Conservation (phyloP, 441 rosid genomes). For the Theobroma grandiflorum region DNA sequence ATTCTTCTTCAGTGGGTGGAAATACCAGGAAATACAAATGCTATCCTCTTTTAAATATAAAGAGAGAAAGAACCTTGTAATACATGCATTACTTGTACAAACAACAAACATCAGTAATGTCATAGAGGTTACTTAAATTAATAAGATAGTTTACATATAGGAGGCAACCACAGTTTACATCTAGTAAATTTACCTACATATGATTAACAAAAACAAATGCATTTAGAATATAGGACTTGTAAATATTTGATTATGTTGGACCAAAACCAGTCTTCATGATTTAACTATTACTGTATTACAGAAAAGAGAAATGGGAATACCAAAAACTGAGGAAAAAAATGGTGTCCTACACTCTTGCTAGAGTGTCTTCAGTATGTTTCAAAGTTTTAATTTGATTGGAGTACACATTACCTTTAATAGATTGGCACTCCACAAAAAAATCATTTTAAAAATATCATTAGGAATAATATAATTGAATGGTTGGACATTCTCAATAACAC, state of each 20-base stretch:
- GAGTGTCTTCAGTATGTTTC: background rate
- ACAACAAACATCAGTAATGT: background rate
- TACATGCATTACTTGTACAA: background rate
- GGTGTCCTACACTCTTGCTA: background rate
- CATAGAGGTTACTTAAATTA: background rate
- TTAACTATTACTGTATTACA: background rate
- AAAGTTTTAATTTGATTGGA: slow-evolving; percentile 12
- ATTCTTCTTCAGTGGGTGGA: background rate
- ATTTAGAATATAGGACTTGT: background rate
- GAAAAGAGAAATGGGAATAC: background rate
- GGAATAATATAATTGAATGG: background rate
- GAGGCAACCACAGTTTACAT: slow-evolving; percentile 10
- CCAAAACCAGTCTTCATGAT: background rate
- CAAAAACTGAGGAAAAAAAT: background rate
- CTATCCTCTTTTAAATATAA: background rate
- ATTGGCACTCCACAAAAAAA: background rate
- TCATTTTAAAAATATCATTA: background rate
- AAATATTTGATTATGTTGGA: background rate
- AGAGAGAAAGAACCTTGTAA: background rate
- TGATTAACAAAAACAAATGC: background rate
- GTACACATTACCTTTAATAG: background rate
- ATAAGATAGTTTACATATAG: background rate
- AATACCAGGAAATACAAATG: slow-evolving; percentile 6
- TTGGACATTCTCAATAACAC: background rate
- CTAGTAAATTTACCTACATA: background rate